Base-by-base conservation (phyloP, 1,284 basidiomycete species). In the Puccinia novopanici region DNA sequence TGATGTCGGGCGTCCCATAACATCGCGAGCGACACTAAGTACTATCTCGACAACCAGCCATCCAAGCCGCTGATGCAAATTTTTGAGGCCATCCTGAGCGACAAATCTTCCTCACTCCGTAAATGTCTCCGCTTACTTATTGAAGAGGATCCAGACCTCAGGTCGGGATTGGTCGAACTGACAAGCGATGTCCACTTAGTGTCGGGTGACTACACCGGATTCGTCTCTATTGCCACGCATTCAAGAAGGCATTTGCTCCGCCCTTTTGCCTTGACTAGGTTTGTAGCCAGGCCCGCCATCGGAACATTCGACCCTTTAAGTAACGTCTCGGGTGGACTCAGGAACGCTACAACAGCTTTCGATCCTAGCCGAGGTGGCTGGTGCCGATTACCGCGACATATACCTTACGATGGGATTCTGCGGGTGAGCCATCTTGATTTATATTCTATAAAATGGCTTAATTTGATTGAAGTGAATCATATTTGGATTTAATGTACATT, bases 331-430 rank as follows among this genome's bases (percentile, higher is more conserved):
- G 34, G 83, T 92, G 93, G 93, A 37, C 94, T 98, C 82, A 90
- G 97, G 57, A 99, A 99, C 85, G 99, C 97, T 0, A 99, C 97
- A 0, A 98, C 94, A 3, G 96, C 98, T 0, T 99, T 99, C 83
- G 97, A 99, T 85, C 93, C 91, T 82, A 92, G 93, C 67, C 92
- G 92, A 73, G 90, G 95, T 79, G 96, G 98, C 84, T 91, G 95
- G 24, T 90, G 93, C 34, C 89, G 97, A 83, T 87, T 94, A 89
- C 96, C 97, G 40, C 90, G 97, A 75, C 92, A 92, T 83, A 90
- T 95, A 63, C 91, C 95, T 17, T 87, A 90, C 6, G 95, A 98
- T 85, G 92, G 92, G 19, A 92, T 98, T 24, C 87, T 98, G 52
- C 88, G 91, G 82, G 93, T 94, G 85, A 85, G 91, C 88, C 19